Percentiles rank a stretch among this genome's conserved stretches.
These are phyloP conservation scores for Amanita phalloides DNA, from an alignment of 768 basidiomycete species.

Conservation along the genomic window DNA sequence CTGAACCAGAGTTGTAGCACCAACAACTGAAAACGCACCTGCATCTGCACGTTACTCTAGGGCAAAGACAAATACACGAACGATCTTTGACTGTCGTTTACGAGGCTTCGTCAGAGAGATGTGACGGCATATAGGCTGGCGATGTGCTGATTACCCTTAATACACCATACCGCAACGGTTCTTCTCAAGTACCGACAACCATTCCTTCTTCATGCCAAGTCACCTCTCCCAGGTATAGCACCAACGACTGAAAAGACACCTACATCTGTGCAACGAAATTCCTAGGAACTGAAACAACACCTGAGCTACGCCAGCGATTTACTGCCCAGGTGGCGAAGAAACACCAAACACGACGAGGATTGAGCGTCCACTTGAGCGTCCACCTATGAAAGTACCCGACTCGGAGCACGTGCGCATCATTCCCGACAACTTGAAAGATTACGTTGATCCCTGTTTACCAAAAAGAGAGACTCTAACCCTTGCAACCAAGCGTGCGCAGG, in stretches of 20 bases:
- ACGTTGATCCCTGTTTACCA: conserved; percentile 96
- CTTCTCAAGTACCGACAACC: no score
- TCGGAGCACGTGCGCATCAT: conserved; percentile 74
- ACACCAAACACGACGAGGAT: conserved; percentile 54
- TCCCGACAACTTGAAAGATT: conserved; percentile 85
- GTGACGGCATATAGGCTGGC: no score
- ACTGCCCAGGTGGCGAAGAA: conserved; percentile 6
- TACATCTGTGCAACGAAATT: conserved; percentile 5
- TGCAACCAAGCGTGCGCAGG: conserved; percentile 65
- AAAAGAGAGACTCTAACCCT: conserved; percentile 93
- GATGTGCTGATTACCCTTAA: no score
- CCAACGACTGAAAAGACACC: no score
- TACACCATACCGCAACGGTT: no score
- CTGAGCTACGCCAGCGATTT: conserved; percentile 11
- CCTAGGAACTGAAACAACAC: conserved; percentile 6
- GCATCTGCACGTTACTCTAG: no score
- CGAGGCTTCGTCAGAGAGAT: no score
- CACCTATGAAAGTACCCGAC: conserved; percentile 72
- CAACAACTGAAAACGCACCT: not conserved
- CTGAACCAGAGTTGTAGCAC: conserved; percentile 39
- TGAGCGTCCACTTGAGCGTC: conserved; percentile 66
- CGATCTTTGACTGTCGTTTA: no score
- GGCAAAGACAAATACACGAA: no score
- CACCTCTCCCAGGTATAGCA: no score
- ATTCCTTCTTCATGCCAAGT: no score